phyloP scores from a whole-genome alignment of 441 rosid species.

The Euphorbia corollata region DNA sequence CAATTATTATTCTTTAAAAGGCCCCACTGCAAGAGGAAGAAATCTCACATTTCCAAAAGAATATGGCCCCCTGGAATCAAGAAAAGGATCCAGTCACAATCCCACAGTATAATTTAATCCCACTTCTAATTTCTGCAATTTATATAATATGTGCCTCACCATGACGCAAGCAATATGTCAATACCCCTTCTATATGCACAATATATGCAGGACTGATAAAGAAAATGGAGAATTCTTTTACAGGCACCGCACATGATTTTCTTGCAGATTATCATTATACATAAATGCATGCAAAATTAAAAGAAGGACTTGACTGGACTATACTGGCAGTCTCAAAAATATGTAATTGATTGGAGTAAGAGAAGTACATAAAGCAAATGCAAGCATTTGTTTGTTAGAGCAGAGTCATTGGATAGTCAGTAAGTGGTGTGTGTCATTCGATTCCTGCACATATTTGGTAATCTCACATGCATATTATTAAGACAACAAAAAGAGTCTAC shows the following conservation, averaged over 20 bases:
- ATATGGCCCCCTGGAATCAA: slow-evolving; percentile 47
- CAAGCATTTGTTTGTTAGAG: neutral
- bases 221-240: no score
- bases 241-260: no score
- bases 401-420: neutral
- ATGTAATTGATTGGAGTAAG: no score
- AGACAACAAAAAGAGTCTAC: neutral
- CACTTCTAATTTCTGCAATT: no score
- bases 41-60: slow-evolving; percentile 40
- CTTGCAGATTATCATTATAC: slow-evolving; percentile 8
- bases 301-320: no score
- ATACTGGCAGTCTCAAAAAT: neutral
- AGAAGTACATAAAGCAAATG: no score
- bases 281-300: no score
- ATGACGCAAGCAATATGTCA: slow-evolving; percentile 44
- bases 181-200: no score
- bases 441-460: slow-evolving; percentile 1
- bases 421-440: neutral
- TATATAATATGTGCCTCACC: slow-evolving; percentile 9
- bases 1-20: slow-evolving; percentile 54
- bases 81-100: slow-evolving; percentile 41
- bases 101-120: no score
- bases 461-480: neutral
- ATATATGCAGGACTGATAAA: no score
- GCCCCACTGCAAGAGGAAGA: slow-evolving; percentile 35